A percentile compares a stretch with the other conserved stretches of the same genome.
Conservation (phyloP, 1,284 basidiomycete genomes). For the Trichosporon asahii region DNA sequence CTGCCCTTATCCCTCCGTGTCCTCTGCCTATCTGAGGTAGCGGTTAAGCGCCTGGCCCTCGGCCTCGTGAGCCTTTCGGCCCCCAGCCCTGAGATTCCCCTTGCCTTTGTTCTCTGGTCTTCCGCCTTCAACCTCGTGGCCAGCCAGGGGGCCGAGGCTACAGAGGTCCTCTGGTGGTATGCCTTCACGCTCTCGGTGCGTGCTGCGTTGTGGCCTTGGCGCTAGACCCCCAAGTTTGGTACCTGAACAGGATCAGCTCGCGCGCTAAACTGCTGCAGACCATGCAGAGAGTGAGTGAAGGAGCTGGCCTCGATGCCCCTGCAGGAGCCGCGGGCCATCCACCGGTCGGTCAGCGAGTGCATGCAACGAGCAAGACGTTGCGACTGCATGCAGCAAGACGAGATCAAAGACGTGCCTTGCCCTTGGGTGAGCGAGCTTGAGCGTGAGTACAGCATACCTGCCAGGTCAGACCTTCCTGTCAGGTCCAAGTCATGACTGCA, state of each 20-base stretch:
- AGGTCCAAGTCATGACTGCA: no score
- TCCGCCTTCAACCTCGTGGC: neutral
- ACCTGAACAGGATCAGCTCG: neutral
- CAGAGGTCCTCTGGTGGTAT: neutral
- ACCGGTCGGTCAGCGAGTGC: no score
- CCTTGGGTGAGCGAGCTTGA: neutral
- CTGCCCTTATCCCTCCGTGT: neutral
- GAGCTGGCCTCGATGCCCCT: neutral
- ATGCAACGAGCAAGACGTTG: neutral
- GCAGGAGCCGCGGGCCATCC: neutral
- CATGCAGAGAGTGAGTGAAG: no score
- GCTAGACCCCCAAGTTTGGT: neutral
- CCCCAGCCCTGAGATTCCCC: neutral
- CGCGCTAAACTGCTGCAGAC: neutral
- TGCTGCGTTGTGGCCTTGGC: constrained; percentile 1
- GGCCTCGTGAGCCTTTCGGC: neutral
- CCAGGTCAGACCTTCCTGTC: neutral
- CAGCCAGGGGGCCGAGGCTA: neutral
- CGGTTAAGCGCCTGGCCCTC: neutral
- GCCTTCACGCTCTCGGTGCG: neutral
- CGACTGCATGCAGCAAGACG: neutral
- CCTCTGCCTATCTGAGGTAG: neutral
- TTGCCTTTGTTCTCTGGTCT: neutral
- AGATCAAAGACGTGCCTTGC: neutral
- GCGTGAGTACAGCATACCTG: neutral